These are phyloP conservation scores for Penicillium daleae DNA, from an alignment of 495 filamentous ascomycete species.

Conservation along the genomic window DNA sequence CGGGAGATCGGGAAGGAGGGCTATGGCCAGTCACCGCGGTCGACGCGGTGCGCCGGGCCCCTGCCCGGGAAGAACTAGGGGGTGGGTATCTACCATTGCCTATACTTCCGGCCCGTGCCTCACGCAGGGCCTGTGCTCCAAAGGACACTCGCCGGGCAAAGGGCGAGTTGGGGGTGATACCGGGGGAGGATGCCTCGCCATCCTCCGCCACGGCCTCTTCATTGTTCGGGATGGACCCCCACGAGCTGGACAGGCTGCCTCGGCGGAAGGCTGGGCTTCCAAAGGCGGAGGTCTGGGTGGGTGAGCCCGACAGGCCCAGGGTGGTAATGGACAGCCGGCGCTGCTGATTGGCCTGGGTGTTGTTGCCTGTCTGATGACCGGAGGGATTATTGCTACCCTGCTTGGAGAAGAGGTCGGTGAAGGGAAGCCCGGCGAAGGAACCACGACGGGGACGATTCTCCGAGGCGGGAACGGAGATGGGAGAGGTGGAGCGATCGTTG, in stretches of 20 bases:
- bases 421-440: constrained; percentile 51
- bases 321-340: constrained; percentile 89
- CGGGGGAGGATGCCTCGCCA: constrained; percentile 56
- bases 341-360: constrained; percentile 68
- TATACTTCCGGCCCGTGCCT: constrained; percentile 58
- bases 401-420: constrained; percentile 53
- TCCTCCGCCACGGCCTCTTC: constrained; percentile 92
- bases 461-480: constrained; percentile 49
- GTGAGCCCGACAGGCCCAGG: constrained; percentile 80
- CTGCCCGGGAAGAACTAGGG: constrained; percentile 32
- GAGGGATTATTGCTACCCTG: constrained; percentile 23
- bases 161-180: constrained; percentile 64
- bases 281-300: constrained; percentile 62
- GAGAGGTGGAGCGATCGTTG: constrained; percentile 51
- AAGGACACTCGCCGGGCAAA: constrained; percentile 90
- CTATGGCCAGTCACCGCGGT: constrained; percentile 10
- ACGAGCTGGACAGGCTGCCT: constrained; percentile 72
- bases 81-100: constrained; percentile 51
- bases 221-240: constrained; percentile 72
- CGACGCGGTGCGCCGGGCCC: constrained; percentile 31
- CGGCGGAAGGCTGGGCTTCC: constrained; percentile 56
- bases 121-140: constrained; percentile 82
- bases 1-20: constrained; percentile 20
- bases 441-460: constrained; percentile 48
- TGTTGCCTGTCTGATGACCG: constrained; percentile 45